These are phyloP conservation scores for Byssochlamys sp. DNA, from an alignment of 2,329 filamentous ascomycete genomes.

Conservation along the genomic window DNA sequence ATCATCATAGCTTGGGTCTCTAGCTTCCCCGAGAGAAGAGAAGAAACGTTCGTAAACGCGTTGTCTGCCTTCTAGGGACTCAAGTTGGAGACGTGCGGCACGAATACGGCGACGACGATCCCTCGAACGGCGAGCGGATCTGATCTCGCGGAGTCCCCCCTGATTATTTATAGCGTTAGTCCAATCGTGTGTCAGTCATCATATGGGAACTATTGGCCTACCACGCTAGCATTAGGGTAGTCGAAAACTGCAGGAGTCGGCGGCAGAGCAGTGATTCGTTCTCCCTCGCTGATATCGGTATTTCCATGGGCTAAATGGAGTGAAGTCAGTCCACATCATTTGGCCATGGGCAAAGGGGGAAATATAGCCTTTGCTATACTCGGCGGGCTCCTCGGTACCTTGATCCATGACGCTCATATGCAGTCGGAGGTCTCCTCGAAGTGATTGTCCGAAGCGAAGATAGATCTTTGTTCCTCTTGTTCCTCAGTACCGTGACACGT, in stretches of 20 bases:
- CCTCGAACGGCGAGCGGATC: neutral
- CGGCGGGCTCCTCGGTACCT: neutral
- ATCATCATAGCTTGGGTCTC: neutral
- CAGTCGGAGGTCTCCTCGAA: neutral
- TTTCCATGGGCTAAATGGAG: neutral
- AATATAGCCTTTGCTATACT: neutral
- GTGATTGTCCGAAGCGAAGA: neutral
- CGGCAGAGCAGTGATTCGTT: neutral
- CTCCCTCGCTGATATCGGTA: neutral
- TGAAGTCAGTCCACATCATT: neutral
- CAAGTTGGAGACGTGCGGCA: no score
- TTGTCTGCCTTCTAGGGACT: neutral
- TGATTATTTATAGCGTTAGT: neutral
- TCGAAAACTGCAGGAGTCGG: neutral
- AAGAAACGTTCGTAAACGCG: neutral
- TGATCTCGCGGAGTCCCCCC: neutral
- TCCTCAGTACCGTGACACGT: no score
- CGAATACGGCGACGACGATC: neutral
- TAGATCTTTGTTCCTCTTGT: no score
- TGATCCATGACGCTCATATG: neutral
- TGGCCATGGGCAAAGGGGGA: neutral
- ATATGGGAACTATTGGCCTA: neutral
- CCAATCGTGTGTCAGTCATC: neutral
- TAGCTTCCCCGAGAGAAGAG: neutral
- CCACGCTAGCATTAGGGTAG: neutral